Evolutionary conservation across 352 stramenopile species (phyloP).

Genomic region (Phytophthora crassamura): DNA sequence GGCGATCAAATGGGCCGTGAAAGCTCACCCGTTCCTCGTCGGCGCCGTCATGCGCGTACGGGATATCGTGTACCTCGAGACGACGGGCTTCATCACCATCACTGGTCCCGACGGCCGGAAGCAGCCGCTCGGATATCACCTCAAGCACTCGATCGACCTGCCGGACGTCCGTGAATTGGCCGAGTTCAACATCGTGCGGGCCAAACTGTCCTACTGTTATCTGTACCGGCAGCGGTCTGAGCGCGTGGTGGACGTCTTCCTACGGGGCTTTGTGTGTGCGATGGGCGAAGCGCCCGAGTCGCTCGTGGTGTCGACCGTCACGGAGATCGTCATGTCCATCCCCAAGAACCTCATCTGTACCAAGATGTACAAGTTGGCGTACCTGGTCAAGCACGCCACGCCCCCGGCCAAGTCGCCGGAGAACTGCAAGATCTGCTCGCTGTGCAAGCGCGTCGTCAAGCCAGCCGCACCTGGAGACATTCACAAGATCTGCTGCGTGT

Average conservation of each 20-base stretch:
- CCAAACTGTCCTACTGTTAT: conserved; percentile 61
- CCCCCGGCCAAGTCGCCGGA: conserved; percentile 8
- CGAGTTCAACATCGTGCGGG: conserved; percentile 44
- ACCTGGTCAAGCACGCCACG: conserved; percentile 23
- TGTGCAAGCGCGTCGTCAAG: conserved; percentile 28
- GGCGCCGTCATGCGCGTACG: conserved; percentile 53
- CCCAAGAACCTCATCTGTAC: conserved; percentile 55
- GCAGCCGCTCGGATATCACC: conserved; percentile 54
- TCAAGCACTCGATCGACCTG: conserved; percentile 69
- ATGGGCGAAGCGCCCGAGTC: conserved; percentile 53
- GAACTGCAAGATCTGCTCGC: background rate
- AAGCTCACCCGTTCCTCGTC: conserved; percentile 55
- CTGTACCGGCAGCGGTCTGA: conserved; percentile 56
- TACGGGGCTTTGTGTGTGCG: conserved; percentile 49
- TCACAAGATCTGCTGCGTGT: conserved; percentile 38
- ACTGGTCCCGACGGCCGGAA: conserved; percentile 37
- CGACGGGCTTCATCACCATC: conserved; percentile 48
- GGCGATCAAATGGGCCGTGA: conserved; percentile 61
- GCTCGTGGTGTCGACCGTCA: conserved; percentile 56
- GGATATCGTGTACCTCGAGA: conserved; percentile 69
- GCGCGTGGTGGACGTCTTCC: conserved; percentile 56
- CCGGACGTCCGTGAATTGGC: conserved; percentile 38
- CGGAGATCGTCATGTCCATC: conserved; percentile 59
- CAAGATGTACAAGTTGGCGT: conserved; percentile 57
- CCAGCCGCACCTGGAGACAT: conserved; percentile 10